Base-by-base conservation (phyloP, 2,329 filamentous ascomycete genomes). In the Sclerotinia subarctica region DNA sequence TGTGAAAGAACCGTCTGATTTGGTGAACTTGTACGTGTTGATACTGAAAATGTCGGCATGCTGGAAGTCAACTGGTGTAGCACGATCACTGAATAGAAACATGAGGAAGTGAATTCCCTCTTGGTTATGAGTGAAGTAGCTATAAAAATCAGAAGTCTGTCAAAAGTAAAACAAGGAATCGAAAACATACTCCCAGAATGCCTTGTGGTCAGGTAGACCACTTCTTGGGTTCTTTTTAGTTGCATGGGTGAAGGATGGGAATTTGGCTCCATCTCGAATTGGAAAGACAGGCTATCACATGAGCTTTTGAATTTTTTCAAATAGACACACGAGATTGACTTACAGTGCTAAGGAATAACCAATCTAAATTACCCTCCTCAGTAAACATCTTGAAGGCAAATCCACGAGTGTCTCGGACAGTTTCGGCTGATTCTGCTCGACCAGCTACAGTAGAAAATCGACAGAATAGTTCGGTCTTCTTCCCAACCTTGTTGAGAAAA, bases 211-310 rank as follows among this genome's bases (percentile, higher is more conserved):
- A 19, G 54, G 54, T 42, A 57, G 24, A 4, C 54, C 54, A 57
- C 54, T 57, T 57, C 54, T 5, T 42, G 89, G 89, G 73, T 92
- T 82, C 32, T 88, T 83, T 81, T 91, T 91, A 76, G 91, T 89
- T 0, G 88, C 90, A 76, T 90, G 88, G 64, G 90, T 91, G 74
- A 91, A 88, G 74, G 88, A 81, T 44, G 89, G 89, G 76, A 90
- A 91, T 77, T 92, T 91, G 71, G 86, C 83, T 0, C 89, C 87
- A 70, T 92, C 54, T 13, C 54, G 54, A 42, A 57, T 57, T 24
- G 54, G 54, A 2, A 57, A 57, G 21, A 57, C 35, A 42, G 54
- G 54, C 54, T 57, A 42, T 19, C 0, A 2, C 8, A 24, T 57
- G 24, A 57, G 54, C 32, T 57, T 24, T 26, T n/a, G 17, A 89